Conservation (phyloP, 2,329 filamentous ascomycete species). For the Nigrograna mackinnonii region DNA sequence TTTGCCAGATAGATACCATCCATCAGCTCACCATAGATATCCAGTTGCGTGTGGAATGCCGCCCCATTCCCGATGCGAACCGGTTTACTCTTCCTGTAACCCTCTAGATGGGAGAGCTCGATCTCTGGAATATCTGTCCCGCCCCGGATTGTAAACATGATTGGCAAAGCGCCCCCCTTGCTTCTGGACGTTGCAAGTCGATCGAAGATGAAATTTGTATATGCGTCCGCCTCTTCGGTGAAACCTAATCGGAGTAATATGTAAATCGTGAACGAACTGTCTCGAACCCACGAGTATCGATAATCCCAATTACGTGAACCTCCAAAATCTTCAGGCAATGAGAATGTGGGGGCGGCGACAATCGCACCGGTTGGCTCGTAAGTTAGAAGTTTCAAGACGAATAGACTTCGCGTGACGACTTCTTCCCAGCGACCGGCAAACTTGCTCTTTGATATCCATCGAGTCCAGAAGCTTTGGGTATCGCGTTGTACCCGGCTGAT, state of each 20-base stretch:
- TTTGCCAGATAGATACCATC: conserved; percentile 79
- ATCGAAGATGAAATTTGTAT: conserved; percentile 78
- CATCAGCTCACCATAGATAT: conserved; percentile 80
- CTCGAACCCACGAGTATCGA: conserved; percentile 77
- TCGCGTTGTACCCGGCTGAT: conserved; percentile 68
- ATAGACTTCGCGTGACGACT: conserved; percentile 70
- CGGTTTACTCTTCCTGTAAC: conserved; percentile 71
- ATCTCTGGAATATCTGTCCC: conserved; percentile 74
- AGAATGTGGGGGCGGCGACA: conserved; percentile 76
- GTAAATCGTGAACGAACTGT: conserved; percentile 78
- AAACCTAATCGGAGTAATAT: conserved; percentile 76
- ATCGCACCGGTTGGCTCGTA: conserved; percentile 81
- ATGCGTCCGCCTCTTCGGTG: conserved; percentile 74
- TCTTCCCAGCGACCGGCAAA: conserved; percentile 76
- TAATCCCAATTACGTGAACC: conserved; percentile 68
- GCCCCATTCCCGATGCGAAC: conserved; percentile 79
- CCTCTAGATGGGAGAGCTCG: conserved; percentile 71
- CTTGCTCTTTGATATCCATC: conserved; percentile 71
- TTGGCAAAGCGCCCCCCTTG: conserved; percentile 67
- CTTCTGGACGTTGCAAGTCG: conserved; percentile 66
- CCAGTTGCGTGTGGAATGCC: conserved; percentile 75
- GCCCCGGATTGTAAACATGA: conserved; percentile 81
- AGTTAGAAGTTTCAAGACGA: conserved; percentile 76
- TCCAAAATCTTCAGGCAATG: conserved; percentile 65
- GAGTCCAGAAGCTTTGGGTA: conserved; percentile 73